Evolutionary conservation across 108 stramenopile genomes (phyloP).

Genomic region (Poteriospumella lacustris): DNA sequence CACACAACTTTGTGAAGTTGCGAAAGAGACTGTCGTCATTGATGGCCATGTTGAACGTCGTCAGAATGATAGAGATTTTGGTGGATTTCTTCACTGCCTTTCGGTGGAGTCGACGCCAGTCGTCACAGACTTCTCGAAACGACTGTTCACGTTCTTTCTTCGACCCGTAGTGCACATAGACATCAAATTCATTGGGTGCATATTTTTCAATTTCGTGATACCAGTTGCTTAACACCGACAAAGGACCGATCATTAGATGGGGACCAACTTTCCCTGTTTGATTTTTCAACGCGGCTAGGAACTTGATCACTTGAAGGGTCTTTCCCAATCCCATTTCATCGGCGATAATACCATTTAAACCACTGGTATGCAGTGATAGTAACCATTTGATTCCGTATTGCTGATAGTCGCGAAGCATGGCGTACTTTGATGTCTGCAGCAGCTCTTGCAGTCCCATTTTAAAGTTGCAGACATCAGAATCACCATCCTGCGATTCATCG

Average conservation of each 20-base stretch:
- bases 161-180: conserved; percentile 91
- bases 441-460: conserved; percentile 43
- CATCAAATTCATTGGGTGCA: conserved; percentile 55
- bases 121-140: conserved; percentile 56
- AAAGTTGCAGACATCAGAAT: not conserved
- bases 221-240: conserved; percentile 93
- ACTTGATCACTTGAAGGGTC: conserved; percentile 35
- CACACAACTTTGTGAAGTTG: conserved; percentile 26
- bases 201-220: conserved; percentile 90
- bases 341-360: conserved; percentile 68
- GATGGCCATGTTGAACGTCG: conserved; percentile 90
- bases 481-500: not conserved
- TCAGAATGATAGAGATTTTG: conserved; percentile 77
- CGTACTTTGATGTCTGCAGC: conserved; percentile 49
- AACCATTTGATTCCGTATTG: conserved; percentile 98
- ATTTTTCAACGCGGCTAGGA: no score
- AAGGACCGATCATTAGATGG: conserved; percentile 92
- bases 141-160: conserved; percentile 72
- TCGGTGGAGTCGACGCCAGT: conserved; percentile 66
- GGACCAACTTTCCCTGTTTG: conserved; percentile 99
- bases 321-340: conserved; percentile 44
- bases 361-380: conserved; percentile 94
- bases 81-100: conserved; percentile 81
- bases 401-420: conserved; percentile 92
- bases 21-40: conserved; percentile 89